These are phyloP conservation scores for Phytopythium helicoides DNA, from an alignment of 352 stramenopile species.

Conservation along the genomic window DNA sequence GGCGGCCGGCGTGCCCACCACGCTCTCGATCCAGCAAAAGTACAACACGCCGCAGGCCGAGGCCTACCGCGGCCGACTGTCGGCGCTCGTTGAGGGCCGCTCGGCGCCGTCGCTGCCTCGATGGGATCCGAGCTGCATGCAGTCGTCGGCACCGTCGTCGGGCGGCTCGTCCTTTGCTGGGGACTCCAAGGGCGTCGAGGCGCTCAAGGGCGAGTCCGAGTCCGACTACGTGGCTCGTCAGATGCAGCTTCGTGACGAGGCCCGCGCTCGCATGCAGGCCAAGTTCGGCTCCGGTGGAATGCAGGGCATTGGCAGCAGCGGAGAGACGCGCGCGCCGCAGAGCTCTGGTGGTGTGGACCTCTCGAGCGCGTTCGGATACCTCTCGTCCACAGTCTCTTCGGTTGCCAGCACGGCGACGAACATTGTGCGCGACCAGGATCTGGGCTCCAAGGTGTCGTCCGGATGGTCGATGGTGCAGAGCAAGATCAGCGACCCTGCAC, in stretches of 20 bases:
- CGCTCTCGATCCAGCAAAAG: constrained; percentile 77
- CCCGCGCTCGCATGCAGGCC: constrained; percentile 71
- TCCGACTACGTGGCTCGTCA: constrained; percentile 75
- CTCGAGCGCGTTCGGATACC: constrained; percentile 65
- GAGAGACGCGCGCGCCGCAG: constrained; percentile 46
- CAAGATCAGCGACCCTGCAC: constrained; percentile 64
- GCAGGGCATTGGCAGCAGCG: constrained; percentile 76
- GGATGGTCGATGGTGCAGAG: constrained; percentile 77
- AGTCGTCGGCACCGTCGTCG: constrained; percentile 25
- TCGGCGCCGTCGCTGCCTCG: constrained; percentile 45
- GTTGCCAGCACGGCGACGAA: constrained; percentile 60
- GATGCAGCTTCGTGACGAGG: constrained; percentile 71
- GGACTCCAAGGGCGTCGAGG: constrained; percentile 71
- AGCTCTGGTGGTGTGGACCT: constrained; percentile 49
- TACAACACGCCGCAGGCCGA: constrained; percentile 85
- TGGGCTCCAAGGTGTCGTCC: constrained; percentile 74
- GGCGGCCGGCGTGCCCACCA: constrained; percentile 59
- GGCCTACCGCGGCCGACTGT: constrained; percentile 60
- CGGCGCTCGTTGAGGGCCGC: constrained; percentile 60
- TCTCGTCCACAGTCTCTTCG: constrained; percentile 68
- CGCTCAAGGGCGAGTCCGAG: constrained; percentile 79
- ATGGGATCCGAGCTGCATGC: constrained; percentile 56
- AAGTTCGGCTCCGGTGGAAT: constrained; percentile 78
- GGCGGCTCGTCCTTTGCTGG: constrained; percentile 29
- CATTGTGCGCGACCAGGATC: constrained; percentile 73